Conservation (phyloP, 2,329 filamentous ascomycete species). For the Fusarium mundagurra region DNA sequence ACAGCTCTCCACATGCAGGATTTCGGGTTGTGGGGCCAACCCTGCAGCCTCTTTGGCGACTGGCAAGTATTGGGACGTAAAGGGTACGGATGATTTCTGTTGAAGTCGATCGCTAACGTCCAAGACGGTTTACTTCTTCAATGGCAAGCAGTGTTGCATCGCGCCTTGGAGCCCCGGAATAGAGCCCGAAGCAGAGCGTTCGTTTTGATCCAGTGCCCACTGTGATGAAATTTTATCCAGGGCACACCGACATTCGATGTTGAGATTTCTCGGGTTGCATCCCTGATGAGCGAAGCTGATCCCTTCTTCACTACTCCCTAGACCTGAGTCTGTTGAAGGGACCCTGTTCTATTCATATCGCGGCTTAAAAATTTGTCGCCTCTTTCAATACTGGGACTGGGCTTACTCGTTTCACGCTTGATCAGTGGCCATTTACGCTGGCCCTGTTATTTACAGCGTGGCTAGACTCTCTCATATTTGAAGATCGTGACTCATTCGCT, state of each 20-base stretch:
- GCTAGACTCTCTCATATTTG: constrained; percentile 6
- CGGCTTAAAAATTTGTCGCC: constrained; percentile 12
- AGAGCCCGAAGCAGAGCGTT: constrained; percentile 13
- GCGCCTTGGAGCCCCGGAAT: constrained; percentile 11
- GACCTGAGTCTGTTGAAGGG: constrained; percentile 31
- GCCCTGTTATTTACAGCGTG: neutral
- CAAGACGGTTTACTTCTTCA: constrained; percentile 17
- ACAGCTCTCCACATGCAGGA: constrained; percentile 10
- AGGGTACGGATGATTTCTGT: constrained; percentile 12
- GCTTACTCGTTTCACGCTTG: constrained; percentile 9
- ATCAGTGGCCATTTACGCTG: constrained; percentile 7
- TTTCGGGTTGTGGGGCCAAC: constrained; percentile 39
- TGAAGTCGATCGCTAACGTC: constrained; percentile 11
- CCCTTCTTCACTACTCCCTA: constrained; percentile 12
- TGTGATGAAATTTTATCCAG: neutral
- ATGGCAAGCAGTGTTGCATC: constrained; percentile 23
- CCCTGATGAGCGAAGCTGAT: constrained; percentile 30
- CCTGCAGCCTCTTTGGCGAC: constrained; percentile 30
- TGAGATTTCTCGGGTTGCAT: constrained; percentile 20
- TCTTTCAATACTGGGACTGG: constrained; percentile 9
- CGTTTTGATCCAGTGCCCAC: constrained; percentile 6
- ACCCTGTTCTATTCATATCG: constrained; percentile 32
- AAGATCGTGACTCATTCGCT: constrained; percentile 1
- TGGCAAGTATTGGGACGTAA: constrained; percentile 12
- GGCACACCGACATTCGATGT: constrained; percentile 33